A percentile compares a stretch with the other conserved stretches of the same genome.
phyloP scores from a whole-genome alignment of 148 eudicot genomes.

The Vaccinium macrocarpon region DNA sequence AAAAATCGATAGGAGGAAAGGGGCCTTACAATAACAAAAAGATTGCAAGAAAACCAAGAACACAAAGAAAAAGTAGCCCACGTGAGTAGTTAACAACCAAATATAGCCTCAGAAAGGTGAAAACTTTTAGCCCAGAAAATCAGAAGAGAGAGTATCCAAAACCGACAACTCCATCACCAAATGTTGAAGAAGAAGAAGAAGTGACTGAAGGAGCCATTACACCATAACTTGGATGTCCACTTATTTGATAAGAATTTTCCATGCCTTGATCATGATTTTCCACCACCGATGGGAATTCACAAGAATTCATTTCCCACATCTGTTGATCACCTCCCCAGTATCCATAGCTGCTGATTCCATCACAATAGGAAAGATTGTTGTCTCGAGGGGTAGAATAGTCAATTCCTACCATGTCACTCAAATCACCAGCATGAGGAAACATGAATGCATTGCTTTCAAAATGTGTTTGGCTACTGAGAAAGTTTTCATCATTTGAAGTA shows the following conservation, averaged over 20 bases:
- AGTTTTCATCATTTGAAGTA: conserved; percentile 23
- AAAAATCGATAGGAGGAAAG: too few species aligned
- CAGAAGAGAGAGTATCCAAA: conserved; percentile 49
- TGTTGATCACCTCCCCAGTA: conserved; percentile 25
- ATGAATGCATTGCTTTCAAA: conserved; percentile 1
- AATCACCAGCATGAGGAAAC: conserved; percentile 7
- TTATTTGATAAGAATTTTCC: conserved; percentile 14
- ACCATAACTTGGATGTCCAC: conserved; percentile 20
- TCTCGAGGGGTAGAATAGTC: conserved; percentile 9
- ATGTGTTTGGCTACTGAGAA: conserved; percentile 10
- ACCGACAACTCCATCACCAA: conserved; percentile 40
- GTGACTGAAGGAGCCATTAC: conserved; percentile 11
- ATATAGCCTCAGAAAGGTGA: conserved; percentile 2
- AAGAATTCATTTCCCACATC: conserved; percentile 37
- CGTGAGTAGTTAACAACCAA: not conserved
- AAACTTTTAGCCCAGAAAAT: conserved; percentile 3
- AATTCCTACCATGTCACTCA: not conserved
- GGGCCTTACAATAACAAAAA: conserved; percentile 1
- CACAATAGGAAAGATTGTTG: conserved; percentile 16
- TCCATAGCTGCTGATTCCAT: conserved; percentile 18
- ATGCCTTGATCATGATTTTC: conserved; percentile 17
- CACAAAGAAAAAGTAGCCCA: conserved; percentile 9
- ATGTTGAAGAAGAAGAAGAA: conserved; percentile 24
- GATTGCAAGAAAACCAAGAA: conserved; percentile 3
- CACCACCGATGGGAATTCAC: conserved; percentile 29